Base-by-base conservation (phyloP, 176 grass and related monocot species). In the Rhynchospora tenuis region DNA sequence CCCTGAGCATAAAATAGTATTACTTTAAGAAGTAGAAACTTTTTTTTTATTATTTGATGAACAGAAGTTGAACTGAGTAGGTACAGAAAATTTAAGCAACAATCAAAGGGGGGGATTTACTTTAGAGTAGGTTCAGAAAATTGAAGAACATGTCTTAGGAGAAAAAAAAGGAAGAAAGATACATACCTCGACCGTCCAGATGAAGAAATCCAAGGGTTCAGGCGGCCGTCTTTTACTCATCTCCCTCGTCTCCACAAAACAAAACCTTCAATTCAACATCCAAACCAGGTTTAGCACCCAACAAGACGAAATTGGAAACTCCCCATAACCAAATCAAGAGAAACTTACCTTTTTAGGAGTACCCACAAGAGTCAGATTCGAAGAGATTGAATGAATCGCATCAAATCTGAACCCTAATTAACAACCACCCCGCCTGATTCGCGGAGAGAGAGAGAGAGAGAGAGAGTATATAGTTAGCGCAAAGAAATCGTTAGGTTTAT, bases 201-300 rank as follows among this genome's bases (percentile, higher is more conserved):
- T 94, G 88, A 97, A 97, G 91, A 97, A 97, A 92, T 97, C 91
- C 50, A 97, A 86, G 47, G 90, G 91, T 68, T 97, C 94, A n/a
- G 94, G 90, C 48, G 86, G 83, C 86, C 94, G 84, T n/a, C 62
- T 78, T 77, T 86, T 89, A 62, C 82, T 94, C 94, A 93, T 97
- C 74, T 84, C 88, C 42, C 38, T 54, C 45, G 72, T 68, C 65
- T 79, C 74, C 19, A 59, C 33, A 17, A 83, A 38, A 88, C 48
- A 54, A 59, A 81, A 54, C 64, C 85, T 85, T 81, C 82, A 88
- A 87, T 78, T 63, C 50, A 84, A 64, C 52, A 79, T 26, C 33
- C 79, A 64, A 64, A 52, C 59, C 46, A 52, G 2, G 10, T 65
- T 64, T 46, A 82, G 63, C 33, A 67, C 44, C 43, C 2, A 75